These are phyloP conservation scores for Spinacia oleracea DNA, from an alignment of 179 eudicot species.

Conservation along the genomic window DNA sequence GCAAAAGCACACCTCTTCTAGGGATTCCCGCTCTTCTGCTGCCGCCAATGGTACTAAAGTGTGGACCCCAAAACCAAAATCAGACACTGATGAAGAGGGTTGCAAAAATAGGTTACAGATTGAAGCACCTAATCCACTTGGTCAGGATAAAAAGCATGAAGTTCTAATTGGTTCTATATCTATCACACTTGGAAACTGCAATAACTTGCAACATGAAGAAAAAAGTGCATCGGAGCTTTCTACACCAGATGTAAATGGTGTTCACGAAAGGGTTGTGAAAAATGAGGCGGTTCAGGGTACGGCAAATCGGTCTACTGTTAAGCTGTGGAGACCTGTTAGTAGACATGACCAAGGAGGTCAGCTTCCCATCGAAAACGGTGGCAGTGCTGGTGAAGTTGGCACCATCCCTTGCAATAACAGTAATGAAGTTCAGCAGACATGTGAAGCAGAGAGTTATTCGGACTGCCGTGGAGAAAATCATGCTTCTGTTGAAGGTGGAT, in stretches of 20 bases:
- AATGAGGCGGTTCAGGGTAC: conserved; percentile 33
- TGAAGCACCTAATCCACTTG: conserved; percentile 31
- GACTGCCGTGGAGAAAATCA: conserved; percentile 20
- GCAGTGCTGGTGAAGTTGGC: conserved; percentile 33
- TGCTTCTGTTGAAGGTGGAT: conserved; percentile 22
- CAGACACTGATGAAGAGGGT: conserved; percentile 41
- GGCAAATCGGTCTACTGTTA: conserved; percentile 39
- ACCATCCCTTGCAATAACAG: conserved; percentile 25
- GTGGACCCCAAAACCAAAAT: conserved; percentile 40
- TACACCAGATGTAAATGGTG: conserved; percentile 25
- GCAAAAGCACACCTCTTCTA: conserved; percentile 47
- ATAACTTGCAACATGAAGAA: conserved; percentile 32
- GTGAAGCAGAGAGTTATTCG: conserved; percentile 21
- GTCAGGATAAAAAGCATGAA: conserved; percentile 45
- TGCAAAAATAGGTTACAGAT: conserved; percentile 26
- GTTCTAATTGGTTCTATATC: conserved; percentile 85
- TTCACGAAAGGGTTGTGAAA: conserved; percentile 35
- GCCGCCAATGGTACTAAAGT: conserved; percentile 30
- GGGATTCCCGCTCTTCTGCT: conserved; percentile 41
- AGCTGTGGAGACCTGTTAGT: conserved; percentile 58
- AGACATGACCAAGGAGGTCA: conserved; percentile 34
- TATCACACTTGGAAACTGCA: conserved; percentile 46
- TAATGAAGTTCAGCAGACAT: conserved; percentile 30
- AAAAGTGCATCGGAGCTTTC: conserved; percentile 28
- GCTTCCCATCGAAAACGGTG: conserved; percentile 29